These are phyloP conservation scores for Candida sakaeoensis DNA, from an alignment of 805 yeast species.

Conservation along the genomic window DNA sequence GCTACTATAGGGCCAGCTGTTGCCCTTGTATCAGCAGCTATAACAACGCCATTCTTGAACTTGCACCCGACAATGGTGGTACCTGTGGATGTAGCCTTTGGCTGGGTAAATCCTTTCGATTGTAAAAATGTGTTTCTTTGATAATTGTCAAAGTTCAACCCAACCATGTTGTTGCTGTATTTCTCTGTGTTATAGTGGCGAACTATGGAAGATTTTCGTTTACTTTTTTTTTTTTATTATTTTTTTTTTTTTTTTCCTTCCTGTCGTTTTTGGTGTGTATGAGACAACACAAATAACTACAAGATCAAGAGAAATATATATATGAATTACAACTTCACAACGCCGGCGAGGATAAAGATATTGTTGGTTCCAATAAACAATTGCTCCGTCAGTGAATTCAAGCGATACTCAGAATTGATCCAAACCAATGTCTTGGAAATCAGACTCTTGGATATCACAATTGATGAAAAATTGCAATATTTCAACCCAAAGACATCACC, in stretches of 20 bases:
- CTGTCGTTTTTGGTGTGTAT: background rate
- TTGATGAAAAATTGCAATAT: slow-evolving; percentile 42
- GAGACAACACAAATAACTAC: background rate
- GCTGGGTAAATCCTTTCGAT: slow-evolving; percentile 68
- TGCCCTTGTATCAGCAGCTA: slow-evolving; percentile 98
- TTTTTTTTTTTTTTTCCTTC: no score
- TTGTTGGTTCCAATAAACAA: slow-evolving; percentile 66
- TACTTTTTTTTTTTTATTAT: background rate
- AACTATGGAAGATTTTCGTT: background rate
- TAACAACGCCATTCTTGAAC: slow-evolving; percentile 89
- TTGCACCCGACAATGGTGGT: slow-evolving; percentile 98
- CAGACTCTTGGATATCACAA: slow-evolving; percentile 70
- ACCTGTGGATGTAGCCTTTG: slow-evolving; percentile 95
- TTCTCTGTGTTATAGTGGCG: slow-evolving; percentile 4
- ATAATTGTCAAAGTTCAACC: slow-evolving; percentile 87
- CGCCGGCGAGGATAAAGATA: slow-evolving; percentile 64
- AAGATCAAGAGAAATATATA: background rate
- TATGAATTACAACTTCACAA: slow-evolving; percentile 43
- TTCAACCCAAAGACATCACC: slow-evolving; percentile 89
- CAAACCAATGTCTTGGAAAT: slow-evolving; percentile 52
- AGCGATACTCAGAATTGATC: slow-evolving; percentile 41
- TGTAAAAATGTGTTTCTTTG: slow-evolving; percentile 81
- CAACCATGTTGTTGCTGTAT: slow-evolving; percentile 56
- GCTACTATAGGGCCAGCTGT: slow-evolving; percentile 96
- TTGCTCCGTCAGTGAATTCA: slow-evolving; percentile 41